phyloP scores from a whole-genome alignment of 2,329 filamentous ascomycete species.

The Ophiognomonia clavigignenti-juglandacearum region DNA sequence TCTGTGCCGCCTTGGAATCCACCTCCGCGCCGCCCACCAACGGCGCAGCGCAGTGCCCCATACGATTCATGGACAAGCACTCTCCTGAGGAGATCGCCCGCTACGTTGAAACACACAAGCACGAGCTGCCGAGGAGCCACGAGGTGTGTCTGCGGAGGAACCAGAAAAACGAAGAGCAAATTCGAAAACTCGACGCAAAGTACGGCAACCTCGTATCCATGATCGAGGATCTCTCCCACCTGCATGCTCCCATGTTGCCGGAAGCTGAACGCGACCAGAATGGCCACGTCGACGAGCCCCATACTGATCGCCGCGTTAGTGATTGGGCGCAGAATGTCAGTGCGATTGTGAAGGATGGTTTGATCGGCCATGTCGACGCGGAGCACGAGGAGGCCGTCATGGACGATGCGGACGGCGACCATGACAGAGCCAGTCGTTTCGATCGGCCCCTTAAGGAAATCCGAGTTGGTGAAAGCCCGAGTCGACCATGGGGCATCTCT shows the following conservation, averaged over 20 bases:
- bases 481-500: conserved; percentile 85
- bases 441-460: conserved; percentile 83
- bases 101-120: conserved; percentile 93
- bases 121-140: conserved; percentile 89
- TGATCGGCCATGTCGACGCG: conserved; percentile 23
- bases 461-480: conserved; percentile 89
- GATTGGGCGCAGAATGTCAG: conserved; percentile 81
- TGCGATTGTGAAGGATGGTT: conserved; percentile 36
- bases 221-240: conserved; percentile 83
- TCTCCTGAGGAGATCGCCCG: conserved; percentile 88
- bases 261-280: conserved; percentile 47
- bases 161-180: conserved; percentile 78
- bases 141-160: conserved; percentile 88
- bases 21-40: conserved; percentile 47
- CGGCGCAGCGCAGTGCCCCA: conserved; percentile 69
- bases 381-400: conserved; percentile 33
- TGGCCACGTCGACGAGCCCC: conserved; percentile 36
- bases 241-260: conserved; percentile 83
- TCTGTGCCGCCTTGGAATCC: conserved; percentile 60
- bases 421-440: conserved; percentile 61
- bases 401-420: conserved; percentile 48
- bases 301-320: conserved; percentile 68
- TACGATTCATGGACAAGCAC: conserved; percentile 87
- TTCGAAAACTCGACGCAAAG: conserved; percentile 86
- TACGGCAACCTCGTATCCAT: conserved; percentile 90